These are phyloP conservation scores for Geotrichum phurueaensis DNA, from an alignment of 1,139 yeast species.

Conservation along the genomic window DNA sequence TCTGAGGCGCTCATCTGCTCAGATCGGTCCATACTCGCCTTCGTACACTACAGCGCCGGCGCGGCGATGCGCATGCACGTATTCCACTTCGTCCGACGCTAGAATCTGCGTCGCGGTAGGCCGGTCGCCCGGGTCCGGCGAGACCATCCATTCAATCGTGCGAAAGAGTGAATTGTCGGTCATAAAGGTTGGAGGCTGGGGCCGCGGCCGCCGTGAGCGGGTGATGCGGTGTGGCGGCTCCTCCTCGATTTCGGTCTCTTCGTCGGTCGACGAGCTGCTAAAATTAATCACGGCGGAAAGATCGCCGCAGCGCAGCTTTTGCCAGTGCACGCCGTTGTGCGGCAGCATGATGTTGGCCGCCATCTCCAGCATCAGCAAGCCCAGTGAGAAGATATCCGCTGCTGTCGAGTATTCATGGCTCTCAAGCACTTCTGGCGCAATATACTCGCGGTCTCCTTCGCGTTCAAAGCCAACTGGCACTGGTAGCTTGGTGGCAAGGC, in stretches of 20 bases:
- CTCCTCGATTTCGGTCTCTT: neutral
- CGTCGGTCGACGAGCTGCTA: constrained; percentile 34
- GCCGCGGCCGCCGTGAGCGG: neutral
- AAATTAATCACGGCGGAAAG: constrained; percentile 88
- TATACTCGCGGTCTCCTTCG: constrained; percentile 95
- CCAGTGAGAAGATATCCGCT: constrained; percentile 91
- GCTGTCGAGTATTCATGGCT: constrained; percentile 80
- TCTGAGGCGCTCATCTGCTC: neutral
- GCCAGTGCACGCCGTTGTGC: constrained; percentile 97
- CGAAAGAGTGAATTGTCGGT: neutral
- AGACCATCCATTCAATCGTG: neutral
- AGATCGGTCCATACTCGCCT: constrained; percentile 84
- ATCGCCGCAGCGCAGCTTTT: constrained; percentile 90
- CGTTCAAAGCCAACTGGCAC: constrained; percentile 56
- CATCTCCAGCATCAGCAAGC: constrained; percentile 85
- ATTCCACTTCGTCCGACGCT: constrained; percentile 62
- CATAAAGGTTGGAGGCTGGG: neutral
- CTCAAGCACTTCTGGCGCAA: constrained; percentile 92
- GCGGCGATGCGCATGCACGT: constrained; percentile 75
- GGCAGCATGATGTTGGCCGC: constrained; percentile 95
- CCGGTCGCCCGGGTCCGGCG: neutral
- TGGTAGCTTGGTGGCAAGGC: constrained; percentile 58
- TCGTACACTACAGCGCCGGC: constrained; percentile 96
- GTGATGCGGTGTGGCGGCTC: neutral
- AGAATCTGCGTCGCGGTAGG: constrained; percentile 2